Evolutionary conservation across 2,329 filamentous ascomycete species (phyloP).

Genomic region (Ophiostoma perfectum): DNA sequence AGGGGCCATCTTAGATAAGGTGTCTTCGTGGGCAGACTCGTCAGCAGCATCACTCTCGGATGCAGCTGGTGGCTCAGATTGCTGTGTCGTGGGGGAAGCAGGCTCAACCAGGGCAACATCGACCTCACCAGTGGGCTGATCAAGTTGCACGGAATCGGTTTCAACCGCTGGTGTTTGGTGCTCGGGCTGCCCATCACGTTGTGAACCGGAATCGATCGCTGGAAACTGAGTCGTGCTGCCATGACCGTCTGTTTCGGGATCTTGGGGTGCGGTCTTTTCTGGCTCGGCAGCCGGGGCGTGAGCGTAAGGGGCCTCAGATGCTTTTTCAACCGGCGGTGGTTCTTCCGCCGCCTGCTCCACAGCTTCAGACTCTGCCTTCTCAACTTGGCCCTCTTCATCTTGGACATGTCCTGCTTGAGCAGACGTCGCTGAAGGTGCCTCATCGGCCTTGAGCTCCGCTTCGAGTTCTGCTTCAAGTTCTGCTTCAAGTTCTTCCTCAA

Average conservation of each 20-base stretch:
- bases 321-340: no score
- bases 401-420: not conserved
- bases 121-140: not conserved
- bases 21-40: not conserved
- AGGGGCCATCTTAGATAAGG: not conserved
- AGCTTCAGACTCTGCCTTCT: not conserved
- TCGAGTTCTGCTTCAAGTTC: not conserved
- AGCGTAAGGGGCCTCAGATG: no score
- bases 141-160: not conserved
- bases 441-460: conserved; percentile 1
- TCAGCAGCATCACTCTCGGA: not conserved
- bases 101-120: not conserved
- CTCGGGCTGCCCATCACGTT: not conserved
- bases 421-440: not conserved
- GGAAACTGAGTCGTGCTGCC: no score
- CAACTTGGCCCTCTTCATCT: not conserved
- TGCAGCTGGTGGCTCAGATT: not conserved
- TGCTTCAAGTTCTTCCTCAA: not conserved
- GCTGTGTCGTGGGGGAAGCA: not conserved
- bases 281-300: no score
- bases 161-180: not conserved
- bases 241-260: no score
- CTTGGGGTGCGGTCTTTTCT: no score
- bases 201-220: no score
- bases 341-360: not conserved